Base-by-base conservation (phyloP, 257 asterid genomes). In the Ophiorrhiza pumila region DNA sequence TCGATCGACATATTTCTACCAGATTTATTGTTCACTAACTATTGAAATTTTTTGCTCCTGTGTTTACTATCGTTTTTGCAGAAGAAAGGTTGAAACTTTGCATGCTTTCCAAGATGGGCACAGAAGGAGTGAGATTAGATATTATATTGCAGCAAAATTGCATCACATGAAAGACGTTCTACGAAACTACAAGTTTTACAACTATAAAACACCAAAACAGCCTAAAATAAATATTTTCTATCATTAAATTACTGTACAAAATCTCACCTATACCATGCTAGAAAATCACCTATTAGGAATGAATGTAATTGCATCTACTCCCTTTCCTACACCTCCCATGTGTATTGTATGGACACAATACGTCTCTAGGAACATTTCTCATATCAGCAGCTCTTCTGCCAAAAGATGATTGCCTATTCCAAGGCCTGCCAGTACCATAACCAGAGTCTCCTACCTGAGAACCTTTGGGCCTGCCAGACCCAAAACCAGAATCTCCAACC, bases 311-410 rank as follows among this genome's bases (percentile, higher is more conserved):
- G 82, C 99, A 94, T 18, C 72, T 55, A 25, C 85, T 53, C 55
- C 99, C 99, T 82, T 91, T 94, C 79, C 74, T 78, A 82, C 99
- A 94, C n/a, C 83, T 79, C 4, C 97, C 95, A 20, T 80, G 78
- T 0, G 42, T 68, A 78, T 88, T 81, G 78, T 65, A 94, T 2
- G 99, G 99, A 53, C 99, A 94, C 17, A 81, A 31, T 11, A 37
- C 75, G 8, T 78, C 87, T 76, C 82, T 87, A 13, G 22, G 68
- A 32, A 47, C n/a, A 25, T 34, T 73, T 65, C 90, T 77, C 22
- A 72, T 57, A 41, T 79, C 61, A 60, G 73, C 77, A 7, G 73
- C 76, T 8, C 91, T 83, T 71, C 77, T 77, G 4, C 93, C 87
- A 29, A 74, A 85, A 5, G 96, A 81, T 0, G 87, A 52, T 60